Evolutionary conservation across 495 filamentous ascomycete genomes (phyloP), one percentile per base, ranked within the genome.

Genomic region (Rostrohypoxylon terebratum): DNA sequence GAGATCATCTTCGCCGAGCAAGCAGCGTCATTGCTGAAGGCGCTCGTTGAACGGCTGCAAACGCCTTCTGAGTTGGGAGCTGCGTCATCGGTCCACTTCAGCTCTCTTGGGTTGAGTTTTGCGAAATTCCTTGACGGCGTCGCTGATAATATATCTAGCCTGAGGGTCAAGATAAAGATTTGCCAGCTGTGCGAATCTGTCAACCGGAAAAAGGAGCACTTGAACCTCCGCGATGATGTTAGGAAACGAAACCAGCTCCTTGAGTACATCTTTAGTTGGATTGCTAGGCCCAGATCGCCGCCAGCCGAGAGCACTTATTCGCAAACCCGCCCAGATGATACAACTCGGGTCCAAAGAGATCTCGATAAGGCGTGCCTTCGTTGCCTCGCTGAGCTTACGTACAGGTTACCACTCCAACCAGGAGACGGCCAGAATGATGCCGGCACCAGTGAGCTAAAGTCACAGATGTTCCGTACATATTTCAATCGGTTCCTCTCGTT

Each of bases 381-480:
- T 54, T 86, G 87, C 44, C 80, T 91, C 11, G 86, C 88, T 7
- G 85, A 86, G 65, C 79, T 91, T n/a, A 87, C 89, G 4, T 89
- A 87, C 76, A 87, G 88, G 28, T 77, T 91, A 13, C 88, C 89
- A 14, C 79, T 91, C 11, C 89, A 90, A 66, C 88, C 88, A 0
- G 83, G 84, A n/a, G 89, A 90, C 50, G 85, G 84, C 2, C 87
- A 87, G 66, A 86, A 78, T 33, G 89, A 91, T 74, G 88, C 85
- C 0, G 86, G 87, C 62, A 86, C 86, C 1, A 89, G 87, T 63
- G 89, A 90, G 79, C 81, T 87, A 33, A 89, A 90, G 63, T 84
- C 83, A 4, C 84, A 90, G 67, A 87, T 90, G 87, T 91, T 91
- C 72, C 87, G 87, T 51, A 84, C 82, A n/a, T 91, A 90, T 78